These are phyloP conservation scores for Apiospora hydei DNA, from an alignment of 2,329 filamentous ascomycete genomes.

Conservation along the genomic window DNA sequence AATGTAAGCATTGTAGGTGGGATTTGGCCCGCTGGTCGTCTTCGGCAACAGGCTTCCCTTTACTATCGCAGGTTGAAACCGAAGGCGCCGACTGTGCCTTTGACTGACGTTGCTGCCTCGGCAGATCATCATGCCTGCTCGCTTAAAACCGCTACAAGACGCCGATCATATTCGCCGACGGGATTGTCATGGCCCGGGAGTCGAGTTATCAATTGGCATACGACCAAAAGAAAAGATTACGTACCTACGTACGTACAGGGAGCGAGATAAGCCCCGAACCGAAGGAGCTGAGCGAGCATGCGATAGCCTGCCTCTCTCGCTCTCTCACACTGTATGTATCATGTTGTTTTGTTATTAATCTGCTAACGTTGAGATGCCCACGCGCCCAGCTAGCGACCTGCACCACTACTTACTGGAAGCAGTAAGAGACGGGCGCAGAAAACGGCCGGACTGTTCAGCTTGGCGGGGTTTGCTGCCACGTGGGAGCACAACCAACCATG, in stretches of 20 bases:
- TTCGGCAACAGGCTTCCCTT: background rate
- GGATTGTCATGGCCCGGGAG: background rate
- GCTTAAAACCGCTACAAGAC: background rate
- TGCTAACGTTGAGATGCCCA: background rate
- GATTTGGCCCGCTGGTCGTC: background rate
- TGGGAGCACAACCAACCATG: constrained; percentile 21
- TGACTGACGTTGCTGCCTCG: background rate
- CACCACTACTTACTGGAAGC: constrained; percentile 17
- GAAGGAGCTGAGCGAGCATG: background rate
- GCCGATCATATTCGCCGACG: background rate
- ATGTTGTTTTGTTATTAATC: constrained; percentile 7
- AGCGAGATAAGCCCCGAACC: background rate
- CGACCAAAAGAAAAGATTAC: background rate
- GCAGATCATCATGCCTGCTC: background rate
- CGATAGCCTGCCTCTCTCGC: constrained; percentile 3
- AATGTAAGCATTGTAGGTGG: background rate
- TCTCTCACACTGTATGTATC: constrained; percentile 2
- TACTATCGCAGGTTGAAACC: background rate
- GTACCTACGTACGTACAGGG: background rate
- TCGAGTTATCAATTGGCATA: background rate
- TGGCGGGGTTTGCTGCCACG: constrained; percentile 17
- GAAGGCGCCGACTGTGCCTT: background rate
- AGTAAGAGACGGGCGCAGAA: constrained; percentile 20
- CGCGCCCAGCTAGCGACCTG: constrained; percentile 2
- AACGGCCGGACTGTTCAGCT: constrained; percentile 14